Evolutionary conservation across 768 basidiomycete genomes (phyloP).

Genomic region (Suillus subluteus): DNA sequence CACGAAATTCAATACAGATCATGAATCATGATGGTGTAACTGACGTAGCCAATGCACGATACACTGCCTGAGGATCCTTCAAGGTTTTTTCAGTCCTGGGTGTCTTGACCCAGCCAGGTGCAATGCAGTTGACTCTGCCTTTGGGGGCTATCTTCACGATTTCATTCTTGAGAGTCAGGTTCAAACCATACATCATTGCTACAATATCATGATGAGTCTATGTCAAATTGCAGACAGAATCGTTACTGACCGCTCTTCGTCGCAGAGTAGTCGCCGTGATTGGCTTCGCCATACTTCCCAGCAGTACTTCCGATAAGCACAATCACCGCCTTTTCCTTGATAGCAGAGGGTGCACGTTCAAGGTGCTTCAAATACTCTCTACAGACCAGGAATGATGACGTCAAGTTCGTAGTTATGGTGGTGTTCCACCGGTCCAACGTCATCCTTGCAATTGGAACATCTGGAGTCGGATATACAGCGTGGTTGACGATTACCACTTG

Average conservation of each 20-base stretch:
- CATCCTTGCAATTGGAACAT: constrained; percentile 59
- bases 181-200: constrained; percentile 78
- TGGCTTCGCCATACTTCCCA: constrained; percentile 73
- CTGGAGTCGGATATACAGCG: constrained; percentile 48
- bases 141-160: constrained; percentile 74
- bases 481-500: constrained; percentile 68
- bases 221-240: neutral
- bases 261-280: constrained; percentile 67
- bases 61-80: constrained; percentile 54
- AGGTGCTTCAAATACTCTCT: constrained; percentile 60
- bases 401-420: constrained; percentile 66
- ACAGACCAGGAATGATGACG: constrained; percentile 67
- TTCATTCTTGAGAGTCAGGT: constrained; percentile 74
- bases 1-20: neutral
- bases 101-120: constrained; percentile 70
- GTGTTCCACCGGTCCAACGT: constrained; percentile 62
- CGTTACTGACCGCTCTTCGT: constrained; percentile 60
- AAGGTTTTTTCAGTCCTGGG: constrained; percentile 63
- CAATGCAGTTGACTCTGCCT: constrained; percentile 72
- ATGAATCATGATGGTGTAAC: constrained; percentile 21
- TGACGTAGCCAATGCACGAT: constrained; percentile 70
- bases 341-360: constrained; percentile 36
- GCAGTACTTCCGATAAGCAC: constrained; percentile 72
- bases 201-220: constrained; percentile 21
- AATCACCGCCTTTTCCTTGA: constrained; percentile 60